Evolutionary conservation across 2,329 filamentous ascomycete genomes (phyloP).

Genomic region (Aspergillus neoniger): DNA sequence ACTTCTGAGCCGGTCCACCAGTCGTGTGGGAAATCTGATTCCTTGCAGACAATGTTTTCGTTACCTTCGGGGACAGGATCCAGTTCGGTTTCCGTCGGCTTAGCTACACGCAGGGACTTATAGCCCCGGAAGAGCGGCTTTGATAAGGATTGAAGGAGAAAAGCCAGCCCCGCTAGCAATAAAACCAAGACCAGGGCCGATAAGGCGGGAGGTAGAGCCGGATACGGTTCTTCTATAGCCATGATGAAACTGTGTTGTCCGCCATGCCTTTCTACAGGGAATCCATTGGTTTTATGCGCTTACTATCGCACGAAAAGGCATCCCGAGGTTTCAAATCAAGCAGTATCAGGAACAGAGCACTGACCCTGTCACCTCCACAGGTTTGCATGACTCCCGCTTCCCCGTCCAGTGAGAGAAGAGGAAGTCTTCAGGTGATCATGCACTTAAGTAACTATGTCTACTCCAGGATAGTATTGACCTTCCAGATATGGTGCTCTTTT

Average conservation of each 20-base stretch:
- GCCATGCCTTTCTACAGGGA: background rate
- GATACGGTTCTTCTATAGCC: conserved; percentile 2
- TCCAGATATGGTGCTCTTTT: conserved; percentile 22
- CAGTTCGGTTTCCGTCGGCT: background rate
- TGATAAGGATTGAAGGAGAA: conserved; percentile 16
- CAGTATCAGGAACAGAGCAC: background rate
- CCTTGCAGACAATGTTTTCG: conserved; percentile 36
- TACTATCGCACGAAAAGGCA: background rate
- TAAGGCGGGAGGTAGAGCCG: background rate
- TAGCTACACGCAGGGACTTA: background rate
- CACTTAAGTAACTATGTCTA: background rate
- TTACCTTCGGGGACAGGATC: background rate
- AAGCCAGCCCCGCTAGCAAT: conserved; percentile 12
- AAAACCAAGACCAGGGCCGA: conserved; percentile 10
- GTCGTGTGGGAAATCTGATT: conserved; percentile 43
- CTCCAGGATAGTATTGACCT: conserved; percentile 5
- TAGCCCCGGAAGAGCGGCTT: background rate
- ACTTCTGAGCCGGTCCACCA: conserved; percentile 45
- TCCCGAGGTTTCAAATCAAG: background rate
- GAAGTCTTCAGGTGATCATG: background rate
- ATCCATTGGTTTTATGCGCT: background rate
- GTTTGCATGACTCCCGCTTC: background rate
- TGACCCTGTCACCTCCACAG: background rate
- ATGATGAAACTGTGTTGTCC: background rate
- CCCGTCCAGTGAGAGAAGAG: background rate